A percentile compares a stretch with the other conserved stretches of the same genome.
Conservation (phyloP, 371 early-diverging fungal genomes). For the Coemansia sp. region DNA sequence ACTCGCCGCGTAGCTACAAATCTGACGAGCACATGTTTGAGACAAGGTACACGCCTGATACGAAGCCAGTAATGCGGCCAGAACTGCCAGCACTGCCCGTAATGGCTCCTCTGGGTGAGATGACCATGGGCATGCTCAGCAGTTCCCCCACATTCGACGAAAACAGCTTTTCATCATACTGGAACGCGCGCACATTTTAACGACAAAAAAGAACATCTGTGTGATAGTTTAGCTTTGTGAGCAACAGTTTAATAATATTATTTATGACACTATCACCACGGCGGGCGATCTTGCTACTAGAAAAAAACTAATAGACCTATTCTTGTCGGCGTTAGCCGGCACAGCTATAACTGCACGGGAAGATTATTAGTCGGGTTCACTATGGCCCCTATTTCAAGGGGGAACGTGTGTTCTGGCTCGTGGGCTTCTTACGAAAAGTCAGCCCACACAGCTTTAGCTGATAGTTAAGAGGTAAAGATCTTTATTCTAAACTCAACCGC, state of each 20-base stretch:
- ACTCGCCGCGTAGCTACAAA: conserved; percentile 22
- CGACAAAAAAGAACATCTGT: not conserved
- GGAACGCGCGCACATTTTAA: conserved; percentile 9
- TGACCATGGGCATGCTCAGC: conserved; percentile 30
- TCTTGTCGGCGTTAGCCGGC: too few species aligned
- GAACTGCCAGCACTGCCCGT: conserved; percentile 26
- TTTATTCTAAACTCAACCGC: too few species aligned
- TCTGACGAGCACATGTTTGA: not conserved
- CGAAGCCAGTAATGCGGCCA: conserved; percentile 2
- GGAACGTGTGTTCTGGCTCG: too few species aligned
- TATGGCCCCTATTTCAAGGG: too few species aligned
- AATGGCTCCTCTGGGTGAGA: conserved; percentile 31
- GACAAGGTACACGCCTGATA: not conserved
- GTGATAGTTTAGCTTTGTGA: not conserved
- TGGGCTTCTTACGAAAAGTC: too few species aligned
- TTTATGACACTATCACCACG: too few species aligned
- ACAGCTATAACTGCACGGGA: too few species aligned
- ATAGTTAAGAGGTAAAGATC: too few species aligned
- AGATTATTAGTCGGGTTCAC: too few species aligned
- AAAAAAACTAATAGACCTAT: too few species aligned
- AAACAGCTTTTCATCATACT: conserved; percentile 24
- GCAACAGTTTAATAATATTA: not conserved
- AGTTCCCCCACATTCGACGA: conserved; percentile 14
- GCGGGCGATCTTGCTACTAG: too few species aligned
- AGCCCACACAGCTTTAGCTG: too few species aligned